Base-by-base conservation (phyloP, 2,329 filamentous ascomycete genomes). In the Emmonsiellopsis sp. region DNA sequence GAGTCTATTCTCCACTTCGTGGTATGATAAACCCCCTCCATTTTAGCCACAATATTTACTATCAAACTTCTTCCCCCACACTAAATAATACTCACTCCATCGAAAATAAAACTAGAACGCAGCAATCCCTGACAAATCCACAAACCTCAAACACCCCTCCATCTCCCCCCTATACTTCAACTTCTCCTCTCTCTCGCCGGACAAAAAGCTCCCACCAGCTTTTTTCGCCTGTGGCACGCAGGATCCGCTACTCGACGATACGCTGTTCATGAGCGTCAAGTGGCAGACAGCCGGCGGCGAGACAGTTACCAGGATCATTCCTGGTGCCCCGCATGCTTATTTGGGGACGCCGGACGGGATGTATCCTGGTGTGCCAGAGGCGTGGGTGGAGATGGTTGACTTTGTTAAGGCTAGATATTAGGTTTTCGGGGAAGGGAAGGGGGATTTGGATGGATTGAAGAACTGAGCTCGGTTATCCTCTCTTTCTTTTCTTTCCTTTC, bases 241-340 rank as follows among this genome's bases (percentile, higher is more conserved):
- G 54, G 80, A 83, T 63, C 71, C 71, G 5, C 57, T 82, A 55
- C 59, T 82, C 0, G 76, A 79, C 58, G 76, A 79, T 57, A 77
- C 70, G 13, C 62, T 79, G 21, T 62, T 77, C 46, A 81, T 83
- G 79, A 68, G 70, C 3, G 65, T 70, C 2, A 80, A 79, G 65
- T 82, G 79, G 79, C 61, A 64, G 59, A 75, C 76, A 63, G 70
- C 67, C 57, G 77, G 77, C 2, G 73, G 71, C 5, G 75, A 79
- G 62, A 69, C 71, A 0, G 65, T 79, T 2, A 65, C 80, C 2
- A 82, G 77, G 65, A 67, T 81, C 13, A 79, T 74, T 60, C 72
- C 73, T n/a, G 78, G 79, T 0, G 77, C 74, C 7, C 70, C 76
- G 14, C 80, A 82, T 68, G 77, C 73, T 0, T 82, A 79, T 56